These are phyloP conservation scores for Selaginella moellendorffii DNA, from an alignment of 75 land plant species.

Conservation along the genomic window DNA sequence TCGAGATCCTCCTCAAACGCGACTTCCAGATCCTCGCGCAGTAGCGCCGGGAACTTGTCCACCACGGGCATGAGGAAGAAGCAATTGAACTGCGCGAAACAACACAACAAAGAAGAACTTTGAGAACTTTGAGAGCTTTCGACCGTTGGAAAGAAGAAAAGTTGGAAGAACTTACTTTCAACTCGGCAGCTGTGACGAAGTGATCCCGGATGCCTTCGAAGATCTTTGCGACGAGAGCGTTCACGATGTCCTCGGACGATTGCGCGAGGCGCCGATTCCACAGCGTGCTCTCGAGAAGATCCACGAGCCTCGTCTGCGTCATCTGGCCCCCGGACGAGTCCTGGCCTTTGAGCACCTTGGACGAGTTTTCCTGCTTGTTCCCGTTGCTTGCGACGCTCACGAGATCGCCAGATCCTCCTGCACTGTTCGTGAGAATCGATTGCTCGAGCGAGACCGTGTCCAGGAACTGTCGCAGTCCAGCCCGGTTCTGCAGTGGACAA, in stretches of 20 bases:
- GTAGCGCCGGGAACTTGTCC: conserved; percentile 81
- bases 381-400: conserved; percentile 23
- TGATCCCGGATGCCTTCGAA: conserved; percentile 91
- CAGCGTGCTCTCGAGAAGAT: conserved; percentile 81
- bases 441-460: conserved; percentile 49
- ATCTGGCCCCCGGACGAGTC: conserved; percentile 25
- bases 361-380: conserved; percentile 56
- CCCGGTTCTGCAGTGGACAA: conserved; percentile 52
- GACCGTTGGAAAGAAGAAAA: too few relatives aligned
- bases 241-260: conserved; percentile 84
- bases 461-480: conserved; percentile 78
- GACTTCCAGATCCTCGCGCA: conserved; percentile 76
- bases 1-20: conserved; percentile 82
- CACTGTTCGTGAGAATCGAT: conserved; percentile 13
- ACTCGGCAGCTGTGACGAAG: conserved; percentile 69
- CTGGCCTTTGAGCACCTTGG: conserved; percentile 17
- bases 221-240: conserved; percentile 82
- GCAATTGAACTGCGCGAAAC: conserved; percentile 76
- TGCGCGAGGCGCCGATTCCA: conserved; percentile 91
- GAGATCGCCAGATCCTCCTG: conserved; percentile 25
- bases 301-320: conserved; percentile 70
- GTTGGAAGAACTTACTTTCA: conserved; percentile 67
- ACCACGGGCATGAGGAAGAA: conserved; percentile 98
- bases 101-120: background rate
- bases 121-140: too few relatives aligned